Percentiles rank a stretch among this genome's conserved stretches.
phyloP scores from a whole-genome alignment of 106 monocot species.

The Posidonia australis region DNA sequence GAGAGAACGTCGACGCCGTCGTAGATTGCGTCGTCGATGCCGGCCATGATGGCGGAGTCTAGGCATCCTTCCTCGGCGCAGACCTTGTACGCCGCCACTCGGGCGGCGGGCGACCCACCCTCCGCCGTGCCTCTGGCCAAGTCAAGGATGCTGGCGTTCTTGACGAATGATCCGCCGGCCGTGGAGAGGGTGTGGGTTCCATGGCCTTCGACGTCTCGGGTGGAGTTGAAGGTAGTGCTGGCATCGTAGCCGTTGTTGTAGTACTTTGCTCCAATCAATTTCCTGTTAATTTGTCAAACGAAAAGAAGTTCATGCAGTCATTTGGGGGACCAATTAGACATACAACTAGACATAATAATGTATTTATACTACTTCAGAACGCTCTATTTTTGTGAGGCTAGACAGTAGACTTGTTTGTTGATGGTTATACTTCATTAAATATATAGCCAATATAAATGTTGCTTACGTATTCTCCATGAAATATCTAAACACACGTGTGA shows the following conservation, averaged over 20 bases:
- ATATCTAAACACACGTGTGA: too few relatives aligned
- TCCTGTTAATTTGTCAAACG: conserved; percentile 22
- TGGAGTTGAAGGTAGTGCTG: background rate
- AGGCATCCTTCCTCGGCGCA: conserved; percentile 16
- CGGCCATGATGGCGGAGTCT: conserved; percentile 29
- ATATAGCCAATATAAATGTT: too few relatives aligned
- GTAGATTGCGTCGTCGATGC: conserved; percentile 31
- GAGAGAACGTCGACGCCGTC: conserved; percentile 64
- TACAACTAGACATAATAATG: background rate
- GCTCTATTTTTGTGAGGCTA: too few relatives aligned
- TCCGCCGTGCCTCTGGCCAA: conserved; percentile 41
- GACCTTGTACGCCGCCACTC: conserved; percentile 46
- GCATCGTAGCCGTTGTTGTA: conserved; percentile 8
- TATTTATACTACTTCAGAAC: too few relatives aligned
- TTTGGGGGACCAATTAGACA: conserved; percentile 10
- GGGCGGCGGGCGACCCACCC: conserved; percentile 37
- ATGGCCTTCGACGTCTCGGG: conserved; percentile 41
- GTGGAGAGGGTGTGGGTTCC: conserved; percentile 76
- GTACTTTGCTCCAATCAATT: conserved; percentile 17
- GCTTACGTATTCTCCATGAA: too few relatives aligned
- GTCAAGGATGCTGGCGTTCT: conserved; percentile 18
- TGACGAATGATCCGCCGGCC: conserved; percentile 27
- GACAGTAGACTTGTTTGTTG: too few relatives aligned
- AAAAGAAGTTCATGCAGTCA: too few relatives aligned
- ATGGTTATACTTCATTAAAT: too few relatives aligned